Evolutionary conservation across 1,284 basidiomycete species (phyloP).

Genomic region (Rhizoctonia solani): DNA sequence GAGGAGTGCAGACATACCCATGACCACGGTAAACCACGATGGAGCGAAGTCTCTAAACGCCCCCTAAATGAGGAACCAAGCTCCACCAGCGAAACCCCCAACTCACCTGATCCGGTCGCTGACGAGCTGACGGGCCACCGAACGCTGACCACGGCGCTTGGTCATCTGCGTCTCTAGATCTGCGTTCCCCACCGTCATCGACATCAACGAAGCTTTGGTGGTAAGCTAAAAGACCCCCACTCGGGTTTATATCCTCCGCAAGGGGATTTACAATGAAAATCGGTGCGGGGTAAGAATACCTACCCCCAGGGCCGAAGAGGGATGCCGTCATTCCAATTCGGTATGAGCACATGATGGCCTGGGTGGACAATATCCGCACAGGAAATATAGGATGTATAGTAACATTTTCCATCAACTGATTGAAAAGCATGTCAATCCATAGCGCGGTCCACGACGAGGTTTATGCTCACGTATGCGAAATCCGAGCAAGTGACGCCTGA

Average conservation of each 20-base stretch:
- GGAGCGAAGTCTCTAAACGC: constrained; percentile 7
- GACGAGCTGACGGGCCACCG: not conserved
- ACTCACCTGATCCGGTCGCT: constrained; percentile 18
- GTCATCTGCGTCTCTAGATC: too few species aligned
- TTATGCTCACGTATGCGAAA: too few species aligned
- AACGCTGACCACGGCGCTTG: too few species aligned
- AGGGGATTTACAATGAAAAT: not conserved
- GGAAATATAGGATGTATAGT: not conserved
- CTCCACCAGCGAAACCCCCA: too few species aligned
- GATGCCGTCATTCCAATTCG: not conserved
- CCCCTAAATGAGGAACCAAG: too few species aligned
- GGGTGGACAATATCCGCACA: not conserved
- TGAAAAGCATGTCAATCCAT: not conserved
- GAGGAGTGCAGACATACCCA: not conserved
- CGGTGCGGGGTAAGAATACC: not conserved
- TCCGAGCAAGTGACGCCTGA: too few species aligned
- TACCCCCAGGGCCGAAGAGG: not conserved
- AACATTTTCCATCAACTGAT: too few species aligned
- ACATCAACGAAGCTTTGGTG: too few species aligned
- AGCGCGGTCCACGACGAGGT: too few species aligned
- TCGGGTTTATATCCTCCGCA: too few species aligned
- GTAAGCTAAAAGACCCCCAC: too few species aligned
- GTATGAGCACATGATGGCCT: not conserved
- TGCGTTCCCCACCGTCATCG: too few species aligned
- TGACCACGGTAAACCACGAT: constrained; percentile 17